These are phyloP conservation scores for Colletotrichum tropicale DNA, from an alignment of 2,329 filamentous ascomycete genomes.

Conservation along the genomic window DNA sequence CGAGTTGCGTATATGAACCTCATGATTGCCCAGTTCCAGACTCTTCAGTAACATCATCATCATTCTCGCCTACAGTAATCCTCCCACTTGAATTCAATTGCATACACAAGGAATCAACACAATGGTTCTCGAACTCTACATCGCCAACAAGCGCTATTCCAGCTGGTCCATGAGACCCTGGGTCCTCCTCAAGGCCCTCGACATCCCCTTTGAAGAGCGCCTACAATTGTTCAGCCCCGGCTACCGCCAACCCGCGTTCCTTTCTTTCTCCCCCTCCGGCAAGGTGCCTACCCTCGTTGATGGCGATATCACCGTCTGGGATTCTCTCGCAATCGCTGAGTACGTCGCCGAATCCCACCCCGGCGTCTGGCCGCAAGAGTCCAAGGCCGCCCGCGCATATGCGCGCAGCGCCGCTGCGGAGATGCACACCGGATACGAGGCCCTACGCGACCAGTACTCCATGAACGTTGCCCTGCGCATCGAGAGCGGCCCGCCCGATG, in stretches of 20 bases:
- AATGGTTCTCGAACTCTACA: conserved; percentile 44
- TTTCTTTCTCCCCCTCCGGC: conserved; percentile 41
- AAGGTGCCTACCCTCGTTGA: conserved; percentile 47
- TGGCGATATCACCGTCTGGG: conserved; percentile 36
- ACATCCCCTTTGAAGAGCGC: conserved; percentile 45
- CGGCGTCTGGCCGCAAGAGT: conserved; percentile 42
- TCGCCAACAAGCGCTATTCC: conserved; percentile 50
- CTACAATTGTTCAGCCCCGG: conserved; percentile 36
- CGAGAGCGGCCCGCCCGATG: conserved; percentile 27
- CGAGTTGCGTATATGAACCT: not conserved
- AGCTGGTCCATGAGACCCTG: conserved; percentile 52
- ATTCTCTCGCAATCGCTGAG: conserved; percentile 54
- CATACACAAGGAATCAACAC: not conserved
- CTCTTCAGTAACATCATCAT: not conserved
- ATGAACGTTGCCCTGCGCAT: conserved; percentile 47
- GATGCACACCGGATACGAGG: conserved; percentile 50
- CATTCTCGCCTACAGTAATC: fast-evolving
- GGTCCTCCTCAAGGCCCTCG: conserved; percentile 47
- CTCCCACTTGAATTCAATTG: not conserved
- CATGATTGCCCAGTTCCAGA: not conserved
- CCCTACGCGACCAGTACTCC: conserved; percentile 44
- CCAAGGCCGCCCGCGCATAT: conserved; percentile 42
- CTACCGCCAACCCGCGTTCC: conserved; percentile 36
- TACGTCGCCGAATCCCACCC: conserved; percentile 49
- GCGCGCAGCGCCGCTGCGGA: conserved; percentile 48